Percentiles rank a stretch among this genome's conserved stretches.
Evolutionary conservation across 1,139 yeast genomes (phyloP).

Genomic region (Candida tropicalis): DNA sequence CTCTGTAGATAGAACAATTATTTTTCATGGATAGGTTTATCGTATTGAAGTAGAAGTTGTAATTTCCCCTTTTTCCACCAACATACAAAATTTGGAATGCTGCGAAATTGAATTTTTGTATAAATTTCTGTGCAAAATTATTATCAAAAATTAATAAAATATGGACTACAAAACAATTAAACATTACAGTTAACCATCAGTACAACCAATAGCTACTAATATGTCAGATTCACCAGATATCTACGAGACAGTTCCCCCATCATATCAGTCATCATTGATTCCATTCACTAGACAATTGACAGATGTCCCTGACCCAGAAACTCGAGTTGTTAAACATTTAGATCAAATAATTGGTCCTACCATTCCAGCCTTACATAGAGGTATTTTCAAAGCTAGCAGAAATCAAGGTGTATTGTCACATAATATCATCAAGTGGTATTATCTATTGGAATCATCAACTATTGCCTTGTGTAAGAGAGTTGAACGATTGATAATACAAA

Average conservation of each 20-base stretch:
- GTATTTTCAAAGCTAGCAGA: constrained; percentile 5
- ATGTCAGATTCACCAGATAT: constrained; percentile 1
- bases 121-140: constrained; percentile 1
- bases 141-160: background rate
- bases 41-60: constrained; percentile 1
- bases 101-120: background rate
- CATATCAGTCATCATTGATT: constrained; percentile 6
- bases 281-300: constrained; percentile 4
- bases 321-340: background rate
- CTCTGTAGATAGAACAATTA: too few relatives aligned
- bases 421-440: constrained; percentile 1
- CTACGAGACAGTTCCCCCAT: constrained; percentile 4
- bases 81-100: constrained; percentile 3
- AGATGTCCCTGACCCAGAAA: constrained; percentile 6
- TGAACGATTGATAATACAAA: constrained; percentile 1
- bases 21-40: too few relatives aligned
- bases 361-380: constrained; percentile 8
- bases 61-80: too few relatives aligned
- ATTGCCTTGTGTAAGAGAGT: constrained; percentile 4
- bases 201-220: background rate
- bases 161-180: background rate
- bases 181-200: background rate
- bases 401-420: constrained; percentile 1
- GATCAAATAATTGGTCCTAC: constrained; percentile 7
- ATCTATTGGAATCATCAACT: constrained; percentile 3